Evolutionary conservation across 352 stramenopile genomes (phyloP).

Genomic region (Phytophthora aleatoria): DNA sequence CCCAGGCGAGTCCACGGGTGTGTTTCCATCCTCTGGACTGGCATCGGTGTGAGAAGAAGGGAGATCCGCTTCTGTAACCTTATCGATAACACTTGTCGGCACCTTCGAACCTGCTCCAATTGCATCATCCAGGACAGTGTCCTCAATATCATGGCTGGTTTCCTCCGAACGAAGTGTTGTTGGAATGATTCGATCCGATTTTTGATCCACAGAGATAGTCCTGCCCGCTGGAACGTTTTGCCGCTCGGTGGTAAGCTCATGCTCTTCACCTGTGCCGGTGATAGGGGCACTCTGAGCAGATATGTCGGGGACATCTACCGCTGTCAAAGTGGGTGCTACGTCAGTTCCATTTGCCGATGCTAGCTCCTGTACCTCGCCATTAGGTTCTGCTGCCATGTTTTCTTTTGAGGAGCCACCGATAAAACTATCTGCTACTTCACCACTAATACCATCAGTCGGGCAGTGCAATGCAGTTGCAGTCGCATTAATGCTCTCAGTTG

Average conservation of each 20-base stretch:
- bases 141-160: not conserved
- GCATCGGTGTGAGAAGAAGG: not conserved
- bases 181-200: not conserved
- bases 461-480: not conserved
- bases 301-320: not conserved
- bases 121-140: not conserved
- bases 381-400: not conserved
- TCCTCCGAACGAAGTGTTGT: not conserved
- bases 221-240: not conserved
- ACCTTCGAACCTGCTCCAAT: constrained; percentile 4
- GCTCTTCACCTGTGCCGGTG: not conserved
- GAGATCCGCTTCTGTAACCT: not conserved
- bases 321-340: not conserved
- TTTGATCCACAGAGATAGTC: not conserved
- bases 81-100: constrained; percentile 1
- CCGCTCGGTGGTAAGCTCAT: not conserved
- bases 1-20: not conserved
- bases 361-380: not conserved
- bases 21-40: not conserved
- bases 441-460: not conserved
- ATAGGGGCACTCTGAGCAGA: not conserved
- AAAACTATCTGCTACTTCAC: not conserved
- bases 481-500: constrained; percentile 1
- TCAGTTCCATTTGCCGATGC: not conserved
- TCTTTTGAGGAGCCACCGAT: not conserved